Evolutionary conservation across 495 filamentous ascomycete species (phyloP), one percentile per base, ranked within the genome.

Genomic region (Penicillium angulare): DNA sequence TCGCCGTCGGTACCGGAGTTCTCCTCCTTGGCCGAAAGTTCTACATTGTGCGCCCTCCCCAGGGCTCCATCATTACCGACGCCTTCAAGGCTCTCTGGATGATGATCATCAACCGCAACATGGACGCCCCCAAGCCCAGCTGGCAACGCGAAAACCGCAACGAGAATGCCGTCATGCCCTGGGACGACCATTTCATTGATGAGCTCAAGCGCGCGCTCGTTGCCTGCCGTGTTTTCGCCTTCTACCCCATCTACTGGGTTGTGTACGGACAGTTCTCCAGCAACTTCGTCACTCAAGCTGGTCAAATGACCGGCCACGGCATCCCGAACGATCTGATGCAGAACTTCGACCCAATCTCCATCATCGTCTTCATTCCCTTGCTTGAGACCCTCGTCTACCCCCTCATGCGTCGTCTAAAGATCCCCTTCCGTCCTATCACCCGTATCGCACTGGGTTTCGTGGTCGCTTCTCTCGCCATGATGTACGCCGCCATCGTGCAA

Each of bases 361-460:
- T 90, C 60, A 85, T 91, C 63, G 69, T 86, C 51, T 80, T 86
- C 63, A 83, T 88, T 34, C 88, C 88, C 2, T 54, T 90, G 44
- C 74, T 86, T 47, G 86, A 89, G 61, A 79, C 79, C 29, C 39
- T 82, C 39, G 50, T 91, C 50, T 91, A 89, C 65, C 88, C 88
- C 0, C 24, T 74, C 12, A 76, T 91, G 39, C 83, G 86, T 9
- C 81, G 74, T 45, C 22, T 78, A n/a, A 75, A 73, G 55, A 84
- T 90, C 56, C 75, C 77, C 50, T 88, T 89, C 70, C 79, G 74
- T 40, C 87, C 87, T 18, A 82, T 91, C 55, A 83, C 83, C 40
- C 85, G 88, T 65, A 92, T 92, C 61, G 77, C 84, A 6, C 77
- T 82, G 4, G 88, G 87, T 26, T 87, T 92, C 66, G 65, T 82